Base-by-base conservation (phyloP, 192 early-diverging fungal genomes). In the Polychytrium aggregatum region DNA sequence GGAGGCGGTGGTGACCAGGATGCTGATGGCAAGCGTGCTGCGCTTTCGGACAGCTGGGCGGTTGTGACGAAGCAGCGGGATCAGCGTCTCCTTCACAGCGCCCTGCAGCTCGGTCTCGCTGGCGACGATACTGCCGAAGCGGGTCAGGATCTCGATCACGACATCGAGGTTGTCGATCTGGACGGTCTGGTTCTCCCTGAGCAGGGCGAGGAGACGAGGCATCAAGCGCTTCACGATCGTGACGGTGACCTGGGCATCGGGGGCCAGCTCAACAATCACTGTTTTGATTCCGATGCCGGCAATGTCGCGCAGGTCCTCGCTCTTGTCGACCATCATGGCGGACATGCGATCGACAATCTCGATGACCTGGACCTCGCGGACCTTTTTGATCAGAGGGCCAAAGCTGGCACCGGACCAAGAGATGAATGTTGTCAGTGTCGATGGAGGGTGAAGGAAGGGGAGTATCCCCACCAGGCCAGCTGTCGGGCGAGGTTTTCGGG, bases 271-370 rank as follows among this genome's bases (percentile, higher is more conserved):
- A 3, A 70, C 52, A 38, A 92, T 70, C 11, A 92, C 79, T 3
- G 86, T 85, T 61, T 92, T 92, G 17, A 79, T 69, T 48, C 85
- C 84, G 44, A 90, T 87, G 39, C 81, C 81, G 16, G 86, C 83
- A 65, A 92, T 85, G 50, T 88, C 87, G 4, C 86, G 68, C 28
- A 87, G 59, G 37, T 79, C 80, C 28, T 85, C 85, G 37, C 47
- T 68, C 46, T 60, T 68, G 52, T 71, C 77, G 57, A 8, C 67
- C 48, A 61, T 73, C 54, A 65, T 68, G 64, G 56, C 55, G 60
- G 82, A 85, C n/a, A 89, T 62, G 25, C 65, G 66, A 46, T 86
- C 79, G 38, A 85, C 67, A 37, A 87, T 70, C 31, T 84, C 82
- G 24, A 73, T 64, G 7, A 87, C 43, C 37, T 82, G 75, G 21